A percentile compares a stretch with the other conserved stretches of the same genome.
Evolutionary conservation across 257 asterid species (phyloP).

Genomic region (Primulina tabacum): DNA sequence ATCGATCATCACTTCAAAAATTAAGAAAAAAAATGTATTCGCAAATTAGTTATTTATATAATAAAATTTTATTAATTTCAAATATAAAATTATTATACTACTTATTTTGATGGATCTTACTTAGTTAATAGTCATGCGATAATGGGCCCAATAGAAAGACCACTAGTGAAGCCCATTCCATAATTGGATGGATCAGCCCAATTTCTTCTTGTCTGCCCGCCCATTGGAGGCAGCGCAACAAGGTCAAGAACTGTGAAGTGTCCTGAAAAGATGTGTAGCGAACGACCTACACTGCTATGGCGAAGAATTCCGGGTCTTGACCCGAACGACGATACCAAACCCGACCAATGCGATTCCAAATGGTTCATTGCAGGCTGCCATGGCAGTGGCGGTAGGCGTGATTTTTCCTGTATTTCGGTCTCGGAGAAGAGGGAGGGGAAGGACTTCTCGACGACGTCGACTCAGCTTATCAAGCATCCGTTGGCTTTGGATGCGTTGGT

Average conservation of each 20-base stretch:
- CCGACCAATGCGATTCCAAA: conserved; percentile 23
- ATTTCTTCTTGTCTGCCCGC: too few relatives aligned
- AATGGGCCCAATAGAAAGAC: too few relatives aligned
- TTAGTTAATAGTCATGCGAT: too few relatives aligned
- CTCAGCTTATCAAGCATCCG: conserved; percentile 43
- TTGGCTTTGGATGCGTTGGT: conserved; percentile 44
- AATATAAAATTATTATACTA: rapidly evolving
- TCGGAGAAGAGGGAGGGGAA: conserved; percentile 34
- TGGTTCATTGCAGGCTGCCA: neutral
- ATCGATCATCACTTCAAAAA: too few relatives aligned
- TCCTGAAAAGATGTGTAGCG: conserved; percentile 27
- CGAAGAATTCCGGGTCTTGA: conserved; percentile 40
- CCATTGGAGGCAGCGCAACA: too few relatives aligned
- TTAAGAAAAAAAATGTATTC: too few relatives aligned
- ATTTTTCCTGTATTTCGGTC: conserved; percentile 41
- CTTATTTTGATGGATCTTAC: too few relatives aligned
- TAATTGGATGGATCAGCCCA: too few relatives aligned
- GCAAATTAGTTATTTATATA: too few relatives aligned
- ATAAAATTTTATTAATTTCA: too few relatives aligned
- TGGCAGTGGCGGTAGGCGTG: conserved; percentile 15
- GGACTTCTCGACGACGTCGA: conserved; percentile 31
- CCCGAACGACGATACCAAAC: conserved; percentile 3
- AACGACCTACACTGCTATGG: conserved; percentile 28
- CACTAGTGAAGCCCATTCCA: too few relatives aligned
- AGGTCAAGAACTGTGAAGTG: too few relatives aligned